phyloP scores from a whole-genome alignment of 2,329 filamentous ascomycete genomes.

The Chaetomium strumarium region DNA sequence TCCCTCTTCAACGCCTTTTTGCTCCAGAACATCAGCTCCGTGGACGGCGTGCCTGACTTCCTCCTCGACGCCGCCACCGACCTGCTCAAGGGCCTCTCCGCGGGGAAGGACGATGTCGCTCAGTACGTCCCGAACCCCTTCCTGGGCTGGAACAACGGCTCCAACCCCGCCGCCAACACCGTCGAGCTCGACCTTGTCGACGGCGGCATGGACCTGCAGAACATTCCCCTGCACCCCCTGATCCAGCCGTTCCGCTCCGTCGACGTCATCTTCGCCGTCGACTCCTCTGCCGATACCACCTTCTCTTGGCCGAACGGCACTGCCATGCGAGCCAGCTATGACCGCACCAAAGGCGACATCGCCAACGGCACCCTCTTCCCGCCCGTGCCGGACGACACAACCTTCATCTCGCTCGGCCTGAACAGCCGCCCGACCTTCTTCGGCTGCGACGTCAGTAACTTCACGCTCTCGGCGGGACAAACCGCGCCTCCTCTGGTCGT shows the following conservation, averaged over 20 bases:
- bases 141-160: constrained; percentile 43
- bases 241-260: constrained; percentile 46
- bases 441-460: constrained; percentile 46
- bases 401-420: constrained; percentile 52
- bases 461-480: constrained; percentile 22
- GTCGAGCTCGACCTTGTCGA: constrained; percentile 42
- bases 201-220: constrained; percentile 45
- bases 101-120: constrained; percentile 44
- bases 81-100: constrained; percentile 51
- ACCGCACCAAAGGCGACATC: constrained; percentile 43
- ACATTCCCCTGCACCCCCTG: constrained; percentile 47
- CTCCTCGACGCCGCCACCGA: constrained; percentile 46
- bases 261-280: constrained; percentile 59
- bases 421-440: constrained; percentile 59
- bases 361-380: constrained; percentile 54
- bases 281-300: constrained; percentile 57
- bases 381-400: constrained; percentile 47
- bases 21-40: constrained; percentile 51
- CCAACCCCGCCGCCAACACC: constrained; percentile 33
- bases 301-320: constrained; percentile 56
- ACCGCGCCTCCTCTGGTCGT: constrained; percentile 30
- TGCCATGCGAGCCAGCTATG: constrained; percentile 52
- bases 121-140: constrained; percentile 57
- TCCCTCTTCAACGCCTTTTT: constrained; percentile 79
- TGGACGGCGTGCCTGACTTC: constrained; percentile 37